Evolutionary conservation across 768 basidiomycete species (phyloP), one percentile per base, ranked within the genome.

Genomic region (Hericium coralloides): DNA sequence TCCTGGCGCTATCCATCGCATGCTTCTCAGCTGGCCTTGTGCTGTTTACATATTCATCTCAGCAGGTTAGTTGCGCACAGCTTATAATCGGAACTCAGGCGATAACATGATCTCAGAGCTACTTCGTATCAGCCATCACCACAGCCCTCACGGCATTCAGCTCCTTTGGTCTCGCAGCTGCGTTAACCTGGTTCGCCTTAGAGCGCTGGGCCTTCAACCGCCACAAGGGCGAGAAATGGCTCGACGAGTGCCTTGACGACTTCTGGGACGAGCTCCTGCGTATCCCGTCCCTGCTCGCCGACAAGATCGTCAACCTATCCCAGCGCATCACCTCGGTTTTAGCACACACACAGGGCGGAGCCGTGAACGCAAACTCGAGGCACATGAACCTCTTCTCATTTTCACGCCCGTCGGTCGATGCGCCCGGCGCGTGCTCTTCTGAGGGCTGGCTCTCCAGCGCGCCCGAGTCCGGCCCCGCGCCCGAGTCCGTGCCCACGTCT

Each of bases 21-120:
- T 87, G 85, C 69, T 92, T 92, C 70, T 90, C 86, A 1, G 77
- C 87, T 41, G 89, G 89, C 14, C 76, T 91, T n/a, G 83, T 85
- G 63, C 79, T 85, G 47, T 91, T 91, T 64, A 78, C 87, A 14
- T 91, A 89, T 65, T 81, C 89, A 2, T 87, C 89, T 17, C 60
- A 69, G 8, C 86, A 88, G 76, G 87, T 84, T 68, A 47, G 76
- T 59, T 3, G 47, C 48, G 23, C 53, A 38, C 49, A 43, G 20
- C 4, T 43, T 10, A 18, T 25, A 22, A n/a, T n/a, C n/a, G n/a
- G n/a, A n/a, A n/a, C n/a, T 12, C 31, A n/a, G n/a, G n/a, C 31
- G 31, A 36, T 38, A 38, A 52, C 45, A 26, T 3, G 31, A 50
- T 31, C 18, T 26, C n/a, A 92, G 85, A 72, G 79, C 36, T 63